Evolutionary conservation across 345 rosid species (phyloP).

Genomic region (Capsella bursapastoris): DNA sequence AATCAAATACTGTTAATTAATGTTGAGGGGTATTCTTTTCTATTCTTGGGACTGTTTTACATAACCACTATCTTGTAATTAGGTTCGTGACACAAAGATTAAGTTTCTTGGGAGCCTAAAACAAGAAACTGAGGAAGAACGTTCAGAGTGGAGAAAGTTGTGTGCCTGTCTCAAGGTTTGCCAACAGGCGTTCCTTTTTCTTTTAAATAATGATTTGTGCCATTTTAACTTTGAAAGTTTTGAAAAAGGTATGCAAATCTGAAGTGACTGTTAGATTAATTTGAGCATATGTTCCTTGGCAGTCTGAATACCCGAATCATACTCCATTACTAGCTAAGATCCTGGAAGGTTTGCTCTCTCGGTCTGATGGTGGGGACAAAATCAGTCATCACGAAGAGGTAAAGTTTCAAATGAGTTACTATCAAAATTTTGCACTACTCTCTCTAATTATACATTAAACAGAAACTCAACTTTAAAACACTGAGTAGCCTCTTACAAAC

Average conservation of each 20-base stretch:
- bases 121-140: conserved; percentile 77
- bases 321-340: conserved; percentile 86
- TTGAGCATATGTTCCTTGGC: conserved; percentile 44
- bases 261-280: conserved; percentile 34
- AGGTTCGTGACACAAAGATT: conserved; percentile 90
- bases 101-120: conserved; percentile 74
- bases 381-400: conserved; percentile 69
- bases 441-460: not conserved
- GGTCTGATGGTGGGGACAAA: conserved; percentile 65
- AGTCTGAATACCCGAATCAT: conserved; percentile 82
- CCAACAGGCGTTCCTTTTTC: conserved; percentile 20
- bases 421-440: conserved; percentile 14
- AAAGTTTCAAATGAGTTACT: conserved; percentile 33
- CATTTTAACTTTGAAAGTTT: not conserved
- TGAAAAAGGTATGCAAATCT: conserved; percentile 16
- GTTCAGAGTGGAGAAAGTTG: conserved; percentile 77
- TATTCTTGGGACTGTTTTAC: conserved; percentile 19
- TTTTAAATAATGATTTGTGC: conserved; percentile 6
- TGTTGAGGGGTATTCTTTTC: conserved; percentile 11
- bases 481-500: not conserved
- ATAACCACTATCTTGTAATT: conserved; percentile 39
- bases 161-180: conserved; percentile 71
- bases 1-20: conserved; percentile 8
- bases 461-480: conserved; percentile 2
- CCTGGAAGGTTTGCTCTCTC: conserved; percentile 78